Evolutionary conservation across 345 rosid genomes (phyloP), one percentile per base, ranked within the genome.

Genomic region (Ceriops decandra): DNA sequence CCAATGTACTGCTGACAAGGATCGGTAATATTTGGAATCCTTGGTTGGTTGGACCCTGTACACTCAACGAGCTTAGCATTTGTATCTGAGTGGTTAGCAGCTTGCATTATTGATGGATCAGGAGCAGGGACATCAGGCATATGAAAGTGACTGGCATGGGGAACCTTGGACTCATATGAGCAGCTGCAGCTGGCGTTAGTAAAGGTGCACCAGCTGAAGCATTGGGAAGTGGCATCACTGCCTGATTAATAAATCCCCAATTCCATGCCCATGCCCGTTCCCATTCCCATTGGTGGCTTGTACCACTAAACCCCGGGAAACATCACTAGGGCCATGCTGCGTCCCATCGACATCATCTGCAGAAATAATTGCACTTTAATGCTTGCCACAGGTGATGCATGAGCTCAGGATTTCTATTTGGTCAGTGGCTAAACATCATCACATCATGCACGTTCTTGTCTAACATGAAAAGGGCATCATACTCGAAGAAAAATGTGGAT

Each of bases 321-420:
- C 93, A 90, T 86, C 88, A 86, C 72, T 13, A 91, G 97, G 69
- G 87, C 85, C 93, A 88, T 88, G 81, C 92, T 86, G 76, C 79
- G 82, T 28, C 98, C 93, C 90, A 90, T 85, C 88, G 96, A 90
- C 93, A 88, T 89, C 64, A 90, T 78, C 92, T 93, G 81, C 67
- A 62, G 57, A 68, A 67, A 47, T 57, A 66, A 62, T 56, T 36
- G 67, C 58, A 67, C 47, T 64, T 60, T 60, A 70, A 75, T 32
- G 36, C 30, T 72, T 57, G 22, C 33, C 54, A 57, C 65, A 57
- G 49, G 42, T 27, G 63, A 47, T 72, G 54, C 68, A 58, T 62
- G 38, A 54, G 42, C 64, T 57, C 19, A 57, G 8, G 58, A 56
- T 53, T 9, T 47, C 38, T 1, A 32, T 32, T 31, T 28, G 27